Conservation (phyloP, 306 rosid species). For the Vicia sativa region DNA sequence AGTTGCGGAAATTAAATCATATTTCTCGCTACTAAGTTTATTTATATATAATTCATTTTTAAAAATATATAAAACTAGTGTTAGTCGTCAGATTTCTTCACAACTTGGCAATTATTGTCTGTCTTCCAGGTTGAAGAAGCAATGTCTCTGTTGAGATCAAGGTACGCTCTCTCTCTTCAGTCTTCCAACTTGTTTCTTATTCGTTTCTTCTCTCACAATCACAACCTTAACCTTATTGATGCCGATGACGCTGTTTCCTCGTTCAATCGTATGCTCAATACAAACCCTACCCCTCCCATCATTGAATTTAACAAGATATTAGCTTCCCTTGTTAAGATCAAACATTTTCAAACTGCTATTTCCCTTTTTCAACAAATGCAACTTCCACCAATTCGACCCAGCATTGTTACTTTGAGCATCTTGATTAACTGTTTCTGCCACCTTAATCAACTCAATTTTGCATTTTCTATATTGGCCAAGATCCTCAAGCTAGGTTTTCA, state of each 20-base stretch:
- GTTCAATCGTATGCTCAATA: not conserved
- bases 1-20: too few relatives aligned
- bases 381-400: not conserved
- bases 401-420: not conserved
- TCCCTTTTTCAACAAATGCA: constrained; percentile 9
- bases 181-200: not conserved
- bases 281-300: not conserved
- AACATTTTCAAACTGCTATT: constrained; percentile 12
- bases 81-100: too few relatives aligned
- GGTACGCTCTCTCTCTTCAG: not conserved
- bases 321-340: not conserved
- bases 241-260: not conserved
- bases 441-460: not conserved
- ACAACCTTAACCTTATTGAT: not conserved
- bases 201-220: not conserved
- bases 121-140: too few relatives aligned
- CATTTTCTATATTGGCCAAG: not conserved
- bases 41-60: too few relatives aligned
- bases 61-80: too few relatives aligned
- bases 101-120: too few relatives aligned
- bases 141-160: too few relatives aligned
- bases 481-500: not conserved
- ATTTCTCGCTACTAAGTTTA: too few relatives aligned
- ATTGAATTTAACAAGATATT: not conserved
- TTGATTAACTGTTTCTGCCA: constrained; percentile 3